phyloP scores from a whole-genome alignment of 495 filamentous ascomycete genomes.

The Aspergillus affinis region DNA sequence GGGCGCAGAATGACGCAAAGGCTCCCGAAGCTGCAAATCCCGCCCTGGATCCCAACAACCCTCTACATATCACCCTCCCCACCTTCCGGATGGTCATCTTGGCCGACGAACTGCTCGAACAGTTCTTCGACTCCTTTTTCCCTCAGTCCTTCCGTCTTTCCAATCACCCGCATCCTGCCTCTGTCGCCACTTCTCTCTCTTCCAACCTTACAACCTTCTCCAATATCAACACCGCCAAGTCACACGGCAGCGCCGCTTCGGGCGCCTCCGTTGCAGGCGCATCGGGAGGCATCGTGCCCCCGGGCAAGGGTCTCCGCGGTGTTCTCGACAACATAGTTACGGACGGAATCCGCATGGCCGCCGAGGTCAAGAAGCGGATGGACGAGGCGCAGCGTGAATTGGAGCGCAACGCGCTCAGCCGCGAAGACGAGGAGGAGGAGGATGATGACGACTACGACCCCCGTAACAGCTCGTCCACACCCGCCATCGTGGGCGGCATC shows the following conservation, averaged over 20 bases:
- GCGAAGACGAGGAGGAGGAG: conserved; percentile 76
- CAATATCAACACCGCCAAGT: conserved; percentile 54
- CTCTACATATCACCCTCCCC: conserved; percentile 92
- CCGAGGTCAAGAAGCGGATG: conserved; percentile 85
- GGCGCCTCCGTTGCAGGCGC: conserved; percentile 44
- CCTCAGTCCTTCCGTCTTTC: conserved; percentile 69
- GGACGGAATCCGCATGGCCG: conserved; percentile 92
- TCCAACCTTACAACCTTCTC: conserved; percentile 79
- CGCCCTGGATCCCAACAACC: conserved; percentile 87
- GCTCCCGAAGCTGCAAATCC: conserved; percentile 60
- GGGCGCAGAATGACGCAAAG: conserved; percentile 8
- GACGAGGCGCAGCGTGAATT: conserved; percentile 87
- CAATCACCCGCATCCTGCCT: conserved; percentile 42
- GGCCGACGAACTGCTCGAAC: conserved; percentile 90
- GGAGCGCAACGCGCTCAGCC: conserved; percentile 71
- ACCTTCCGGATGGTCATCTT: conserved; percentile 99
- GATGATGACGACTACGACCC: conserved; percentile 44
- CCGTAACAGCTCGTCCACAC: conserved; percentile 17
- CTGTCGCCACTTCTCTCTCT: conserved; percentile 63
- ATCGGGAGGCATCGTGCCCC: conserved; percentile 55
- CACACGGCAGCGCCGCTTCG: conserved; percentile 36
- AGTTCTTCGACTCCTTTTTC: conserved; percentile 89
- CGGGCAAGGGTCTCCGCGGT: conserved; percentile 76
- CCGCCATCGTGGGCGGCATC: conserved; percentile 41
- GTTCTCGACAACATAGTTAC: conserved; percentile 96